phyloP scores from a whole-genome alignment of 345 rosid species.

The Arabis hirsuta region DNA sequence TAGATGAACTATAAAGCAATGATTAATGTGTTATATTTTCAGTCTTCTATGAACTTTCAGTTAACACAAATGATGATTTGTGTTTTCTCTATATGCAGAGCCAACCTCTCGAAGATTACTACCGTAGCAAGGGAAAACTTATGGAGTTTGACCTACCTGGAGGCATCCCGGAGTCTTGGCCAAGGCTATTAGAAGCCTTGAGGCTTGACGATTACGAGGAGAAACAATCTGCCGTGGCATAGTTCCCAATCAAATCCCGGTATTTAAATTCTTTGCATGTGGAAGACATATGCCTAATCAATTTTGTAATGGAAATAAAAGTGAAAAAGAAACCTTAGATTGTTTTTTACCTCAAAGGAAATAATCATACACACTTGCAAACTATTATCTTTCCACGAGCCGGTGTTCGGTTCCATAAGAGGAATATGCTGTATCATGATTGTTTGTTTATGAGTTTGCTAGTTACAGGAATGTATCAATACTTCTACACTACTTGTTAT shows the following conservation, averaged over 20 bases:
- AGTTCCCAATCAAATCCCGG: constrained; percentile 37
- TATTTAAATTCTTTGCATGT: constrained; percentile 64
- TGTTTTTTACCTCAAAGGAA: constrained; percentile 26
- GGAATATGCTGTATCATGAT: constrained; percentile 40
- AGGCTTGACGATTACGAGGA: constrained; percentile 80
- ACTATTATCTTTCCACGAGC: constrained; percentile 23
- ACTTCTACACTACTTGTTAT: constrained; percentile 22
- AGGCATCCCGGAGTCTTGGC: constrained; percentile 97
- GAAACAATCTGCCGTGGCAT: constrained; percentile 74
- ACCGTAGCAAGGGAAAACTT: constrained; percentile 68
- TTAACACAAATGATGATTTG: background rate
- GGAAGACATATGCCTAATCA: constrained; percentile 53
- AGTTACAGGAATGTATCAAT: constrained; percentile 35
- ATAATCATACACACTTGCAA: constrained; percentile 38
- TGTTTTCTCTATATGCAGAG: constrained; percentile 55
- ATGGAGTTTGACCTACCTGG: constrained; percentile 91
- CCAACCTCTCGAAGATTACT: constrained; percentile 86
- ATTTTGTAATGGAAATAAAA: constrained; percentile 52
- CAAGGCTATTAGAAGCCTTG: constrained; percentile 85
- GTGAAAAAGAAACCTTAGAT: constrained; percentile 25
- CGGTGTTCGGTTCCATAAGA: background rate
- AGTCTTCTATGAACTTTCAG: background rate
- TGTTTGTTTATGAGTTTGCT: constrained; percentile 39
- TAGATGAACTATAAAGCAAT: background rate
- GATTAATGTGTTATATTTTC: too few species aligned